phyloP scores from a whole-genome alignment of 352 stramenopile genomes.

The Phytopythium sindhum region DNA sequence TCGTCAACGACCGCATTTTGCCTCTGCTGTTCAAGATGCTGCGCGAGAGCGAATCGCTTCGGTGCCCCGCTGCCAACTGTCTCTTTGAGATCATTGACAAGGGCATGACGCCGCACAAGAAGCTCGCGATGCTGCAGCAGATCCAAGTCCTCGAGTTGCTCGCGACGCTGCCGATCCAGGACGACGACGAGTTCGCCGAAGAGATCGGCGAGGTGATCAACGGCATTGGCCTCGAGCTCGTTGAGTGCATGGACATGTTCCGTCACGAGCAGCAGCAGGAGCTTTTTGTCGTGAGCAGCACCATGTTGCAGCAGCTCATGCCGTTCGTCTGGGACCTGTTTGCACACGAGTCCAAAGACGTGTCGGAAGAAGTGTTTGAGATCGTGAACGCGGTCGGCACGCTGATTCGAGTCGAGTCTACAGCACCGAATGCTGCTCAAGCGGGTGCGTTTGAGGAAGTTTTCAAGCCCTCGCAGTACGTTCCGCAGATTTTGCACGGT shows the following conservation, averaged over 20 bases:
- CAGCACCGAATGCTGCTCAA: slow-evolving; percentile 14
- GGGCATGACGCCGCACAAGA: slow-evolving; percentile 82
- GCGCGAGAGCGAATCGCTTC: slow-evolving; percentile 45
- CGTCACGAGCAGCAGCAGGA: slow-evolving; percentile 45
- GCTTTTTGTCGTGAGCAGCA: slow-evolving; percentile 47
- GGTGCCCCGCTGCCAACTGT: slow-evolving; percentile 73
- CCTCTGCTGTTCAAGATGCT: slow-evolving; percentile 75
- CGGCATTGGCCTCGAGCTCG: slow-evolving; percentile 70
- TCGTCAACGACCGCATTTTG: slow-evolving; percentile 82
- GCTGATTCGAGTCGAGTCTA: slow-evolving; percentile 56
- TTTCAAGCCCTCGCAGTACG: slow-evolving; percentile 69
- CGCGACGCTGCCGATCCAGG: slow-evolving; percentile 48
- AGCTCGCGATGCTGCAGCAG: slow-evolving; percentile 70
- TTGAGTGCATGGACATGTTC: slow-evolving; percentile 79
- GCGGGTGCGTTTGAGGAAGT: slow-evolving; percentile 36
- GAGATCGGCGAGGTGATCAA: slow-evolving; percentile 85
- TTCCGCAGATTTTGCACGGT: slow-evolving; percentile 77
- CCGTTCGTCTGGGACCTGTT: slow-evolving; percentile 81
- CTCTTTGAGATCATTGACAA: slow-evolving; percentile 87
- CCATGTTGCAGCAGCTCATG: slow-evolving; percentile 69
- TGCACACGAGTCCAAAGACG: slow-evolving; percentile 76
- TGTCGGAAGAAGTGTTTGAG: slow-evolving; percentile 86
- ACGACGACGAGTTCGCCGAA: slow-evolving; percentile 81
- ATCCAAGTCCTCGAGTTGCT: slow-evolving; percentile 68
- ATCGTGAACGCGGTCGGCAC: slow-evolving; percentile 77